Base-by-base conservation (phyloP, 331 rosid species). In the Cydonia oblonga region DNA sequence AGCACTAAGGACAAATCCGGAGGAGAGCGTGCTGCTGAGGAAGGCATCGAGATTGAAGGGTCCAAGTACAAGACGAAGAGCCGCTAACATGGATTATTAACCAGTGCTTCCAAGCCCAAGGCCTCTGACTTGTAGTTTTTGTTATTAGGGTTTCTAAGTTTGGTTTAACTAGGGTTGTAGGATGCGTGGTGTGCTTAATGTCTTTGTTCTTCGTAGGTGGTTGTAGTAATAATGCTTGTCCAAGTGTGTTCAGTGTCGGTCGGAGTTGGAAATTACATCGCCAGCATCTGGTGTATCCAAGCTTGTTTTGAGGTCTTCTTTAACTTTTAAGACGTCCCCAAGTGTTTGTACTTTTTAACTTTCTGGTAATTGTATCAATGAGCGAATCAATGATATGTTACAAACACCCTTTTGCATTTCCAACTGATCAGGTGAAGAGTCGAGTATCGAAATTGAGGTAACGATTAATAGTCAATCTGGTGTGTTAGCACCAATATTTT, bases 1-100 rank as follows among this genome's bases (percentile, higher is more conserved):
- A 84, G 86, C 83, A 83, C 90, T 32, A 75, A 38, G 76, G 86
- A 83, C 29, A 89, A 80, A 75, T 87, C 87, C 20, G 91, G 85
- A 59, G 89, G 54, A 59, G 78, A 88, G 24, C 86, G 89, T 33
- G 89, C 89, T 56, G 84, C 66, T 0, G 92, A 85, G 66, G 85
- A 88, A 79, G 90, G 84, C 63, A 80, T 85, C 14, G 33, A 76
- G 4, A 85, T 86, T 4, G 95, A 90, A 16, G 90, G 88, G 75
- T 88, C 89, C 73, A 90, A 85, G 84, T 90, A 66, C 52, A 76
- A 24, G 29, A 83, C 79, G 25, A 35, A 59, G 28, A 53, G 33
- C 19, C 33, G 33, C 64, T 59, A 6, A 59, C 1, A 15, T 59
- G 64, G 16, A 33, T 2, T 2, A 20, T 56, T 23, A 28, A 69